A percentile compares a stretch with the other conserved stretches of the same genome.
phyloP scores from a whole-genome alignment of 768 basidiomycete species.

The Leucocoprinus leucothites region DNA sequence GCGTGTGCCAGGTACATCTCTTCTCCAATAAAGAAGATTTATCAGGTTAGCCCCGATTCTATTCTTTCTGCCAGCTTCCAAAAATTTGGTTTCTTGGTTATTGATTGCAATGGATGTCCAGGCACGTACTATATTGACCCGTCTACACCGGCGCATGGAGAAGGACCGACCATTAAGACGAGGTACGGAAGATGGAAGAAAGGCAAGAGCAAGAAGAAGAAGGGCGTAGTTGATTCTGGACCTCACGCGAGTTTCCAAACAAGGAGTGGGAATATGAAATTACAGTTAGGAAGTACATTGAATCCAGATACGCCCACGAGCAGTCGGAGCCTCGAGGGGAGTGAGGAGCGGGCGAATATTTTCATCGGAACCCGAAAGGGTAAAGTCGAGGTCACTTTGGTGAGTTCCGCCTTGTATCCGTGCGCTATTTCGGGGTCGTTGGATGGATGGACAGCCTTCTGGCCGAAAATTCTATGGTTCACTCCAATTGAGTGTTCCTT shows the following conservation, averaged over 20 bases:
- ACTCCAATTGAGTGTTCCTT: background rate
- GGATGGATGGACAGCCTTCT: background rate
- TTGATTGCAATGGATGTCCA: conserved; percentile 12
- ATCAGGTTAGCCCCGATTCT: conserved; percentile 17
- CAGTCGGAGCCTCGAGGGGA: too few species aligned
- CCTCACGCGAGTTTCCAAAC: conserved; percentile 41
- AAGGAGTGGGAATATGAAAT: conserved; percentile 33
- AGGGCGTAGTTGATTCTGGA: conserved; percentile 19
- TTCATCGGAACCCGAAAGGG: conserved; percentile 34
- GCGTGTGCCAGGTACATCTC: conserved; percentile 31
- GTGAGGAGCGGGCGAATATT: conserved; percentile 29
- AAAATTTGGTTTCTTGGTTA: background rate
- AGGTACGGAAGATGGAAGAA: conserved; percentile 12
- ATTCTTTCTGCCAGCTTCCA: conserved; percentile 7
- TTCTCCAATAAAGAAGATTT: conserved; percentile 27
- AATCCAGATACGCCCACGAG: conserved; percentile 27
- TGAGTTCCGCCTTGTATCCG: conserved; percentile 16
- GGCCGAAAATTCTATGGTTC: background rate
- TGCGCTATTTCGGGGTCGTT: background rate
- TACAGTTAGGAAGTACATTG: conserved; percentile 33
- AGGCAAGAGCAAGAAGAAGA: conserved; percentile 22
- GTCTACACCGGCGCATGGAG: conserved; percentile 24
- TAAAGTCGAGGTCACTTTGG: conserved; percentile 38
- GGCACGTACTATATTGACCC: conserved; percentile 44
- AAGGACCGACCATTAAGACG: conserved; percentile 13